Evolutionary conservation across 2,329 filamentous ascomycete species (phyloP).

Genomic region (Xylaria hypoxylon): DNA sequence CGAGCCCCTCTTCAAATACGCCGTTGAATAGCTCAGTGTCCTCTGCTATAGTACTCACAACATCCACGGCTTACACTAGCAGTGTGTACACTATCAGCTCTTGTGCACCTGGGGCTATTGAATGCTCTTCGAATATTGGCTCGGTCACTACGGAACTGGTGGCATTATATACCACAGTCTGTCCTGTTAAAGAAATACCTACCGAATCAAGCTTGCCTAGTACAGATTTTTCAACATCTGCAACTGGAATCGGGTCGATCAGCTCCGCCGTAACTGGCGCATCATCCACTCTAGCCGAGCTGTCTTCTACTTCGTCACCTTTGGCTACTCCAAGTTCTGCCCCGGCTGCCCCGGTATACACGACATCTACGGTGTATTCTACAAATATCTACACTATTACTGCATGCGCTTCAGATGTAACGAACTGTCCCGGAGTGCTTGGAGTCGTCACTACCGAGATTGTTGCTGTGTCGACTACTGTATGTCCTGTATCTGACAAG

Average conservation of each 20-base stretch:
- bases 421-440: conserved; percentile 44
- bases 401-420: conserved; percentile 47
- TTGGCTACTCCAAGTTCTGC: conserved; percentile 25
- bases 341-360: conserved; percentile 40
- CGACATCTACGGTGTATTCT: conserved; percentile 49
- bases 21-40: conserved; percentile 25
- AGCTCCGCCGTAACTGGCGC: conserved; percentile 19
- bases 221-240: background rate
- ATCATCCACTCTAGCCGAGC: conserved; percentile 24
- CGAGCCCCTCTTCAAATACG: conserved; percentile 32
- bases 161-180: conserved; percentile 47
- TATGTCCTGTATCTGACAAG: conserved; percentile 46
- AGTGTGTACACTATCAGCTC: conserved; percentile 47
- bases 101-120: conserved; percentile 39
- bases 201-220: conserved; percentile 3
- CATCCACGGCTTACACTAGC: conserved; percentile 47
- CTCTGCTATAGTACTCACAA: conserved; percentile 40
- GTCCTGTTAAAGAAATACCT: conserved; percentile 43
- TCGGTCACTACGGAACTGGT: conserved; percentile 45
- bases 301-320: conserved; percentile 16
- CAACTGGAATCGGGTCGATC: background rate
- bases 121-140: conserved; percentile 44
- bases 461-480: conserved; percentile 48
- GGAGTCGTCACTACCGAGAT: conserved; percentile 47
- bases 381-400: conserved; percentile 49